Evolutionary conservation across 1,139 yeast genomes (phyloP).

Genomic region (Candida albicans): DNA sequence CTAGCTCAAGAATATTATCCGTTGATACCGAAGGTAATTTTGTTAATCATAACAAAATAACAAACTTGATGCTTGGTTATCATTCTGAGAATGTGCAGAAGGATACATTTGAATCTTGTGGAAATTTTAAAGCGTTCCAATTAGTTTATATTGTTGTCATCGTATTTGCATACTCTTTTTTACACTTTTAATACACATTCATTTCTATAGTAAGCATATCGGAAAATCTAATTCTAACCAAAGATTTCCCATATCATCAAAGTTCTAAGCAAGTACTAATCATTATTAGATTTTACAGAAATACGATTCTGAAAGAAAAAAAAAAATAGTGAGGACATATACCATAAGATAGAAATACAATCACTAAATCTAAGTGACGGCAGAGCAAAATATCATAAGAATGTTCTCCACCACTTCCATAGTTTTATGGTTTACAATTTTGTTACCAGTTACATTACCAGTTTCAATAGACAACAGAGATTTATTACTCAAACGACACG

Average conservation of each 20-base stretch:
- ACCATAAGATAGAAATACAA: neutral
- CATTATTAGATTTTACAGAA: neutral
- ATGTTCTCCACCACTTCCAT: neutral
- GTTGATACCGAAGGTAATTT: neutral
- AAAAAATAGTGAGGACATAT: neutral
- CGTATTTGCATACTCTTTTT: conserved; percentile 2
- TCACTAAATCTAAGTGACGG: neutral
- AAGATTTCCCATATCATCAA: neutral
- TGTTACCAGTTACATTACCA: neutral
- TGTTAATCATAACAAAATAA: neutral
- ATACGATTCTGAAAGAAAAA: neutral
- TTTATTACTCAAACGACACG: conserved; percentile 2
- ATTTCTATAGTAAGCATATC: conserved; percentile 1
- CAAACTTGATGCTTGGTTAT: neutral
- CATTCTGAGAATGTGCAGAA: neutral
- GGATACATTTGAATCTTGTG: neutral
- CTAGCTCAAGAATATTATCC: conserved; percentile 2
- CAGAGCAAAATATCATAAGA: no score
- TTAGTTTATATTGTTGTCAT: neutral
- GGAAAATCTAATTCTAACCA: neutral
- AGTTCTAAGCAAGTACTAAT: no score
- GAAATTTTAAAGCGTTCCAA: neutral
- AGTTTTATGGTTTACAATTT: neutral
- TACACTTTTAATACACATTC: neutral
- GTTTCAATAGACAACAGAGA: neutral